These are phyloP conservation scores for Chlamydomonas incerta DNA, from an alignment of 139 green algal genomes.

Conservation along the genomic window DNA sequence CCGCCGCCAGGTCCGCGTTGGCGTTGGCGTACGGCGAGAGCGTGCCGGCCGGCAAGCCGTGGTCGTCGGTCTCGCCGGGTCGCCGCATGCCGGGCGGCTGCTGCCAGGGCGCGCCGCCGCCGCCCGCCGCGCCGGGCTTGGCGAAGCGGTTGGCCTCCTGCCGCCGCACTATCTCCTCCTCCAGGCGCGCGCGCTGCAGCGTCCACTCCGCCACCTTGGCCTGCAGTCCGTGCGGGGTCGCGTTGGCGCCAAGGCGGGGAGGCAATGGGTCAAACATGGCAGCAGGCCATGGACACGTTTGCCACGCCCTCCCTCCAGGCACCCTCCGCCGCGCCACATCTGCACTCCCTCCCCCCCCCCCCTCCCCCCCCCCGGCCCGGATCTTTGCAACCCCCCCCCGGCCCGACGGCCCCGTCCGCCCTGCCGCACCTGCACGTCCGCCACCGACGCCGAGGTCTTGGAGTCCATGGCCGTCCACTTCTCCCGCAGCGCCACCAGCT, in stretches of 20 bases:
- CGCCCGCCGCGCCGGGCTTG: neutral
- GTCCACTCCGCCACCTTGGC: slow-evolving; percentile 45
- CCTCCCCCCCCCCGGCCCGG: too few relatives aligned
- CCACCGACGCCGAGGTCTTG: neutral
- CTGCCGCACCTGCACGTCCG: slow-evolving; percentile 34
- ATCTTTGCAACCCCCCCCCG: too few relatives aligned
- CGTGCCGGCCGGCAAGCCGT: neutral
- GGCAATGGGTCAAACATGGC: too few relatives aligned
- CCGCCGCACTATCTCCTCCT: slow-evolving; percentile 60
- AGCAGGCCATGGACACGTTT: too few relatives aligned
- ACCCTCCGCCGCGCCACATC: neutral
- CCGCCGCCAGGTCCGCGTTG: slow-evolving; percentile 37
- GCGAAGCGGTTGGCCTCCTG: slow-evolving; percentile 51
- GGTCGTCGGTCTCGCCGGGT: neutral
- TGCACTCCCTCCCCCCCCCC: too few relatives aligned
- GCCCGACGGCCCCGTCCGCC: too few relatives aligned
- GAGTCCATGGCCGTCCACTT: slow-evolving; percentile 38
- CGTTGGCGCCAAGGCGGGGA: too few relatives aligned
- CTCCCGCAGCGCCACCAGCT: slow-evolving; percentile 39
- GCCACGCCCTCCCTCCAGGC: too few relatives aligned
- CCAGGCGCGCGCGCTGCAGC: slow-evolving; percentile 44
- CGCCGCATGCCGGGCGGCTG: neutral
- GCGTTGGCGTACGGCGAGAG: slow-evolving; percentile 38
- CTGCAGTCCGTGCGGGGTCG: too few relatives aligned
- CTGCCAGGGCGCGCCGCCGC: neutral